A percentile compares a stretch with the other conserved stretches of the same genome.
These are phyloP conservation scores for Mortierella sp. DNA, from an alignment of 371 early-diverging fungal species.

Conservation along the genomic window DNA sequence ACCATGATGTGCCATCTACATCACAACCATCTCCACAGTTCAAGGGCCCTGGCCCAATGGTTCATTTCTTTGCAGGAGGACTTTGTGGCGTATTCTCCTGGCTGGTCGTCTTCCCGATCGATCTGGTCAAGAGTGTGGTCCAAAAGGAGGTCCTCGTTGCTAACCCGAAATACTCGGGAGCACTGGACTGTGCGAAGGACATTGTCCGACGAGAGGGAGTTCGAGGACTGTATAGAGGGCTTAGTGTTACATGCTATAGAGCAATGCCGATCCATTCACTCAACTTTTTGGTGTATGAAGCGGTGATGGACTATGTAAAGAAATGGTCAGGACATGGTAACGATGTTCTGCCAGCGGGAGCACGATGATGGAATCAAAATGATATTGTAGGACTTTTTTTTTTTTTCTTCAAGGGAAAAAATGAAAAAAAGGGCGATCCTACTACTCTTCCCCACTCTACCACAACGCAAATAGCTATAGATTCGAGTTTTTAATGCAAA, in stretches of 20 bases:
- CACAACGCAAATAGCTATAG: too few species aligned
- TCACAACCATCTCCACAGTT: constrained; percentile 12
- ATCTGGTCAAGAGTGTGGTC: constrained; percentile 79
- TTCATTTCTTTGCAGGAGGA: constrained; percentile 81
- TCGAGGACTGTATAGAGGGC: constrained; percentile 78
- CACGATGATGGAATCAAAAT: not conserved
- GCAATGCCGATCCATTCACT: constrained; percentile 88
- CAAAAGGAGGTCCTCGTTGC: constrained; percentile 79
- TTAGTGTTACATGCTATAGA: constrained; percentile 80
- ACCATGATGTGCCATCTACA: not conserved
- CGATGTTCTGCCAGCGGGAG: constrained; percentile 21
- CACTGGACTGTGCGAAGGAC: constrained; percentile 66
- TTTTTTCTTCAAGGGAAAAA: too few species aligned
- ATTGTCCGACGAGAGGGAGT: constrained; percentile 68
- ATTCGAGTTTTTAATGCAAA: not conserved
- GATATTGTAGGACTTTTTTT: too few species aligned
- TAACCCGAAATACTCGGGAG: constrained; percentile 59
- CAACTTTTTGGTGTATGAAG: constrained; percentile 85
- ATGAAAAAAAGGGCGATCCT: not conserved
- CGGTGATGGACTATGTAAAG: constrained; percentile 63
- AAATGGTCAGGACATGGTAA: constrained; percentile 38
- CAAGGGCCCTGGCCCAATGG: constrained; percentile 70
- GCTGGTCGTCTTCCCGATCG: constrained; percentile 85
- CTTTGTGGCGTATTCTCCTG: constrained; percentile 83
- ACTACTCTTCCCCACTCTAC: not conserved